Evolutionary conservation across 352 stramenopile genomes (phyloP), one percentile per base, ranked within the genome.

Genomic region (Phytopythium kandeliae): DNA sequence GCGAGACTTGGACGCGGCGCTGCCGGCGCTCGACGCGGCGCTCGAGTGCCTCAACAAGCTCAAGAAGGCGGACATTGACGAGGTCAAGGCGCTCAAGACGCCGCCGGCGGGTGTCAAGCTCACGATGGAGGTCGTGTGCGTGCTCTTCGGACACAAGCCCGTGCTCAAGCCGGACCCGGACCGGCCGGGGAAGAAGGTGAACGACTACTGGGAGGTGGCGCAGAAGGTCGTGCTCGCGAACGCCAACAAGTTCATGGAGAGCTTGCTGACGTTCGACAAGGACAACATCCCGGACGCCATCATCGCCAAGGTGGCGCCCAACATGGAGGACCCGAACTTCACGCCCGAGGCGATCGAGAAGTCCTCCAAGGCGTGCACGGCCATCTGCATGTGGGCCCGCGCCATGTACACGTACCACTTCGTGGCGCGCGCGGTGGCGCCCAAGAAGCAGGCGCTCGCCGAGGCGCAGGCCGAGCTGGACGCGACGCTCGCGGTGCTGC

Each of bases 391-490:
- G 86, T 97, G 90, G 90, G 86, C 95, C 10, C 79, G 89, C 12
- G 90, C 90, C 10, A 97, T 97, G 90, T 85, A 97, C 68, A 96
- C 85, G 41, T 97, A 97, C 62, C 74, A 97, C 63, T 92, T 89
- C 28, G 82, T 97, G 2, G 86, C 89, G 5, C 88, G 95, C 43
- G 80, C 95, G 58, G 90, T 97, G n/a, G 90, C 96, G 44, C 90
- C 90, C 0, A 97, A 97, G 79, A 93, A 95, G 31, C 58, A 93
- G 11, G 81, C 90, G 9, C 65, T 97, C 1, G 84, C 81, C 2
- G 57, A 74, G 7, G 89, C 92, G 4, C 84, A 96, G 58, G 69
- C 63, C 1, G 85, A 96, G 52, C 58, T 97, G 0, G 88, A 97
- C 44, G 85, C 82, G 24, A 97, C 90, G 10, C 70, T 97, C 52